These are phyloP conservation scores for Vicia sativa DNA, from an alignment of 306 rosid species.

Conservation along the genomic window DNA sequence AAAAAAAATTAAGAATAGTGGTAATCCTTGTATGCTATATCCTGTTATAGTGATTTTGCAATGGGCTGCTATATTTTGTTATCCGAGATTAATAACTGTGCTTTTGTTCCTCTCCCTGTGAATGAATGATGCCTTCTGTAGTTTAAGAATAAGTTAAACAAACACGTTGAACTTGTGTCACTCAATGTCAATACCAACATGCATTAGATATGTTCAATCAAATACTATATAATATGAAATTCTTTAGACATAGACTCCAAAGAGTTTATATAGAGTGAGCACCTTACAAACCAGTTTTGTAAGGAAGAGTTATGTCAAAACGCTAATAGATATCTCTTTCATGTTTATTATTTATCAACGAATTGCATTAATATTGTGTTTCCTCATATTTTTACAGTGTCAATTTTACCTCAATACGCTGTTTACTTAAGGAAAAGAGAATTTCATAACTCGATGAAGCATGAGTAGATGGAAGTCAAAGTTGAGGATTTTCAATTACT, in stretches of 20 bases:
- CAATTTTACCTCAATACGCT: slow-evolving; percentile 26
- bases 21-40: neutral
- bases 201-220: slow-evolving; percentile 6
- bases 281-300: too few species aligned
- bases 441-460: slow-evolving; percentile 39
- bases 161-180: slow-evolving; percentile 14
- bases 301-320: too few species aligned
- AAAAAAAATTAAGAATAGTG: neutral
- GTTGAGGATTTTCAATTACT: slow-evolving; percentile 38
- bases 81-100: neutral
- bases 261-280: too few species aligned
- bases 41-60: neutral
- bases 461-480: slow-evolving; percentile 44
- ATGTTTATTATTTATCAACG: neutral
- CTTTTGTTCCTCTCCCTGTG: slow-evolving; percentile 9
- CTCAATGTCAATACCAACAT: slow-evolving; percentile 7
- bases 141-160: slow-evolving; percentile 11
- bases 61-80: neutral
- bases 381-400: slow-evolving; percentile 34
- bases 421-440: slow-evolving; percentile 28
- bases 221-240: too few species aligned
- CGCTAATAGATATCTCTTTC: slow-evolving; percentile 14
- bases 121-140: neutral
- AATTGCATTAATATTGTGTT: slow-evolving; percentile 25
- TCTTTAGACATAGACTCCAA: too few species aligned